Conservation (phyloP, 2,329 filamentous ascomycete genomes). For the Colletotrichum lindemuthianum region DNA sequence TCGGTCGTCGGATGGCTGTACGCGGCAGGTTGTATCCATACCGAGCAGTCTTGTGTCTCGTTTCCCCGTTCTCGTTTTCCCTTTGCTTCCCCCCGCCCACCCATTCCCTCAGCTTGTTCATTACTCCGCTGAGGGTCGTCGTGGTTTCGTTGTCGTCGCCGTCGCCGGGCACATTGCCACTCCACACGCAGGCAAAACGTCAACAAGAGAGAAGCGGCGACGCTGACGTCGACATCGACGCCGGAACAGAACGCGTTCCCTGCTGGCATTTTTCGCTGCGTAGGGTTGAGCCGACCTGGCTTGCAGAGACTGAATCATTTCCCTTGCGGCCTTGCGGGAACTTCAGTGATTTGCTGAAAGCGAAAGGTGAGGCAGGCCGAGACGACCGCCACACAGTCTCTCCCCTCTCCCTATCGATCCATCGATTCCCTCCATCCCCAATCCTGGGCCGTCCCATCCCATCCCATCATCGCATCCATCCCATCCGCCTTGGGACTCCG, state of each 20-base stretch:
- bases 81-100: neutral
- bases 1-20: neutral
- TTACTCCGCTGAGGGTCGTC: slow-evolving; percentile 17
- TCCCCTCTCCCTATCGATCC: neutral
- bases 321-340: slow-evolving; percentile 21
- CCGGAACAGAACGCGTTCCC: no score
- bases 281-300: slow-evolving; percentile 22
- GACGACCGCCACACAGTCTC: slow-evolving; percentile 31
- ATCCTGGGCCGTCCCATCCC: slow-evolving; percentile 29
- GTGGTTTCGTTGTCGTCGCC: slow-evolving; percentile 5
- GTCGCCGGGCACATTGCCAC: slow-evolving; percentile 12
- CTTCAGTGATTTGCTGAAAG: slow-evolving; percentile 24
- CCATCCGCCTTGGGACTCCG: slow-evolving; percentile 34
- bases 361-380: slow-evolving; percentile 35
- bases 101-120: slow-evolving; percentile 19
- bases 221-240: slow-evolving; percentile 3
- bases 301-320: slow-evolving; percentile 13
- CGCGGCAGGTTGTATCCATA: no score
- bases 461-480: slow-evolving; percentile 31
- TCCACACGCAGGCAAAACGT: slow-evolving; percentile 10
- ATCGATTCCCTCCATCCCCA: slow-evolving; percentile 22
- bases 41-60: slow-evolving; percentile 23
- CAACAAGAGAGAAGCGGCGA: slow-evolving; percentile 15
- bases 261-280: slow-evolving; percentile 8
- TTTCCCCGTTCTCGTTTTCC: slow-evolving; percentile 32